Conservation (phyloP, 148 eudicot genomes). For the Rhododendron molle region DNA sequence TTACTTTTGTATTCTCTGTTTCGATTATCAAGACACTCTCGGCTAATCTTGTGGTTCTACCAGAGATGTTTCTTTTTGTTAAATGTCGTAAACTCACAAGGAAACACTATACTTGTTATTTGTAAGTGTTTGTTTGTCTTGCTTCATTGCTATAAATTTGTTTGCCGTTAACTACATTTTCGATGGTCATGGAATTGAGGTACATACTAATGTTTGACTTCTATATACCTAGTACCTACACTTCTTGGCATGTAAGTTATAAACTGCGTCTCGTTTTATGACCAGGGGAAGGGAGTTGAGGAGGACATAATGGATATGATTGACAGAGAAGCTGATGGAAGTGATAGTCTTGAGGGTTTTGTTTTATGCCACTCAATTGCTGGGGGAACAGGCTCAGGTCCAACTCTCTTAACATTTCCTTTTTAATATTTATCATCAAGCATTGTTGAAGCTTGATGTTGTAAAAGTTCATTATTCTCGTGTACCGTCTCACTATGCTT, state of each 20-base stretch:
- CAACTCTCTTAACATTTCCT: not conserved
- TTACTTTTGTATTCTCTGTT: not conserved
- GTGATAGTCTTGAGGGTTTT: constrained; percentile 99
- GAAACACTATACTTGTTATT: not conserved
- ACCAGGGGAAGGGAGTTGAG: constrained; percentile 85
- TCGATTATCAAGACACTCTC: not conserved
- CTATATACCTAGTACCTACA: not conserved
- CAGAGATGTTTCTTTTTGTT: not conserved
- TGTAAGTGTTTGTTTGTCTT: not conserved
- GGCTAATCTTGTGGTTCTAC: not conserved
- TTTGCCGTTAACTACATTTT: not conserved
- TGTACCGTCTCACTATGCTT: not conserved
- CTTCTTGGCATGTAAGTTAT: not conserved
- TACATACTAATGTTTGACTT: not conserved
- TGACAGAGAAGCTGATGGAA: constrained; percentile 99
- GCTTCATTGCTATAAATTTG: not conserved
- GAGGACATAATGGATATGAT: constrained; percentile 99
- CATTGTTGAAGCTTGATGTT: not conserved
- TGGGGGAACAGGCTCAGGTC: constrained; percentile 99
- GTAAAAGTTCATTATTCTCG: not conserved
- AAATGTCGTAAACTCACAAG: not conserved
- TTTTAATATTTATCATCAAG: not conserved
- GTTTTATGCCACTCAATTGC: constrained; percentile 99
- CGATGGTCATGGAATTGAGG: not conserved
- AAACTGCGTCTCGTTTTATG: not conserved